Base-by-base conservation (phyloP, 108 stramenopile genomes). In the Nitzschia palea region DNA sequence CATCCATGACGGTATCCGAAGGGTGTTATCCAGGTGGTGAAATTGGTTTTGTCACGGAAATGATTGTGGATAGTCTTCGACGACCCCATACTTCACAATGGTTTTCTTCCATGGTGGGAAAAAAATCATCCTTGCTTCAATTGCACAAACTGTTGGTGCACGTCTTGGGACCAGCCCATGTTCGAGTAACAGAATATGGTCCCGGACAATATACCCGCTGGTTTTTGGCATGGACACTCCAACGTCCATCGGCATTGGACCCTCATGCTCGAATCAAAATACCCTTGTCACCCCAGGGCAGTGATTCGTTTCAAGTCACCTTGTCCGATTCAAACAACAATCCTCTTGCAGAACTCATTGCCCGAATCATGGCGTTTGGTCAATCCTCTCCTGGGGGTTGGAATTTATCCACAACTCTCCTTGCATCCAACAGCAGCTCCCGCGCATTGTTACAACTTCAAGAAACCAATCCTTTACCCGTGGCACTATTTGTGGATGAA, bases 151-250 rank as follows among this genome's bases (percentile, higher is more conserved):
- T 79, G 17, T 62, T 95, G 44, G 55, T 73, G 12, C 73, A 82
- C 28, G 15, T 82, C 23, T 73, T 89, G 60, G 85, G 87, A 48
- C 73, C 71, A 0, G 80, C 81, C 31, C 86, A 91, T 67, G 79
- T 96, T 29, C 51, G 77, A 40, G 71, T 82, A 17, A 83, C 90
- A 4, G 83, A 93, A 63, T 97, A 95, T 70, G 87, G 81, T 26
- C 95, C 95, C 34, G 94, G 93, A 8, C 78, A 84, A 23, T 85
- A 85, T 30, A 88, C 84, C 9, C 80, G 97, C 30, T 97, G 97
- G 97, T 95, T 93, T 27, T 56, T 97, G 44, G 97, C 88, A 22
- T 97, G 95, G 95, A 95, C 94, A 1, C 91, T 81, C 33, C 75
- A 76, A 32, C 59, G 76, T 45, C 84, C 85, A 0, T 23, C 40